Conservation (phyloP, 352 stramenopile species). For the Aphanomyces astaci region DNA sequence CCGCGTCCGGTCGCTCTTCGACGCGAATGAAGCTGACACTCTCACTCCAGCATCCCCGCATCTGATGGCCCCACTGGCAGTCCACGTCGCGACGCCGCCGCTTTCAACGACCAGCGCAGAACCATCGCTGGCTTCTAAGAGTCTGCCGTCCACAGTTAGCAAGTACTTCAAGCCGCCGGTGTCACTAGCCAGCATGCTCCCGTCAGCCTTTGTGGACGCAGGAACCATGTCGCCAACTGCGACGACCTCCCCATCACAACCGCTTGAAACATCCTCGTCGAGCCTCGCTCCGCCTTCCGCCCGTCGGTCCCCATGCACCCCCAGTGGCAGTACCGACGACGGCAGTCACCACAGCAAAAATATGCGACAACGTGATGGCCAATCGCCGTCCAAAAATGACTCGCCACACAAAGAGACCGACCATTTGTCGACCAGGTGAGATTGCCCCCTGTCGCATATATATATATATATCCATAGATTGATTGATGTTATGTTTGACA, state of each 20-base stretch:
- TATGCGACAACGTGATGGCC: too few species aligned
- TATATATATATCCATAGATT: too few species aligned
- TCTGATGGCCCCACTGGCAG: neutral
- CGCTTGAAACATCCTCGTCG: too few species aligned
- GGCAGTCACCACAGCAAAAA: neutral
- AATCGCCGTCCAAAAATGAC: neutral
- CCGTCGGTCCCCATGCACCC: neutral
- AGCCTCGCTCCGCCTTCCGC: neutral
- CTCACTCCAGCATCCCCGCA: neutral
- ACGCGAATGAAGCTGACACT: neutral
- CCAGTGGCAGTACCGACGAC: neutral
- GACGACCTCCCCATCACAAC: neutral
- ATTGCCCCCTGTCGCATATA: too few species aligned
- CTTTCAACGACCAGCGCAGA: neutral
- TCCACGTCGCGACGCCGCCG: neutral
- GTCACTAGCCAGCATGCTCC: neutral
- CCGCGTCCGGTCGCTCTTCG: neutral
- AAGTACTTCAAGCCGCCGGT: slow-evolving; percentile 4
- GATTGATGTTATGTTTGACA: too few species aligned
- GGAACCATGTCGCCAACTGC: neutral
- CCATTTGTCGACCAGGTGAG: slow-evolving; percentile 10
- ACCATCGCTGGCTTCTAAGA: neutral
- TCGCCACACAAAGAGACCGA: slow-evolving; percentile 21
- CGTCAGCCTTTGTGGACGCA: neutral
- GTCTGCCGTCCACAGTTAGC: neutral